These are phyloP conservation scores for Sporisorium exsertum DNA, from an alignment of 1,284 basidiomycete genomes.

Conservation along the genomic window DNA sequence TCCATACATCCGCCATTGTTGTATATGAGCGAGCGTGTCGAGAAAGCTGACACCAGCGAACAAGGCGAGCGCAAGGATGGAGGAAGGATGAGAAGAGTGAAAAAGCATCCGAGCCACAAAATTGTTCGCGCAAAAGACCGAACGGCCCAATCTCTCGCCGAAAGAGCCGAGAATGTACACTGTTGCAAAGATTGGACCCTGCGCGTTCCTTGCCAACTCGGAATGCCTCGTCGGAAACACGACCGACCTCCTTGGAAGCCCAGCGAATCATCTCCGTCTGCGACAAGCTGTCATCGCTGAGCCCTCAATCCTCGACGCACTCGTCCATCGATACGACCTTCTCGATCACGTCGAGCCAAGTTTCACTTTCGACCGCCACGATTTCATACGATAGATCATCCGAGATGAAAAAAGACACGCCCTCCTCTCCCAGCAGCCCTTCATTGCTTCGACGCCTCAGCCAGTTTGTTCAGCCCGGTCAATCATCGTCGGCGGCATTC, in stretches of 20 bases:
- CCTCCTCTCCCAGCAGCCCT: constrained; percentile 27
- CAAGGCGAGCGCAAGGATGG: too few species aligned
- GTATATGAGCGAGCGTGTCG: neutral
- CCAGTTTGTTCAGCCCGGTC: constrained; percentile 36
- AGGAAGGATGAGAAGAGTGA: neutral
- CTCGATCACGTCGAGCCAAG: neutral
- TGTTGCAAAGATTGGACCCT: constrained; percentile 21
- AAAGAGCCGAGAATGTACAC: constrained; percentile 5
- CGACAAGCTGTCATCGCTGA: too few species aligned
- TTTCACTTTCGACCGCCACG: neutral
- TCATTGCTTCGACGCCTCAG: constrained; percentile 47
- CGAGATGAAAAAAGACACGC: constrained; percentile 27
- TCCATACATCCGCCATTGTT: constrained; percentile 65
- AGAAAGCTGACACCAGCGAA: neutral
- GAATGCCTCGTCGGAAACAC: neutral
- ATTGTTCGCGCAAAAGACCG: neutral
- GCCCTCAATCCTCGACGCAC: neutral
- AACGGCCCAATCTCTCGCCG: constrained; percentile 3
- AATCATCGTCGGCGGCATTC: constrained; percentile 25
- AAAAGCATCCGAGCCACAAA: neutral
- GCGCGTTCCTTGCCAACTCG: constrained; percentile 9
- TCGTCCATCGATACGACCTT: neutral
- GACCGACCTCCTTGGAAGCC: too few species aligned
- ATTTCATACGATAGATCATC: neutral
- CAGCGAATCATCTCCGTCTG: neutral